Base-by-base conservation (phyloP, 441 rosid species). In the Gossypium davidsonii region DNA sequence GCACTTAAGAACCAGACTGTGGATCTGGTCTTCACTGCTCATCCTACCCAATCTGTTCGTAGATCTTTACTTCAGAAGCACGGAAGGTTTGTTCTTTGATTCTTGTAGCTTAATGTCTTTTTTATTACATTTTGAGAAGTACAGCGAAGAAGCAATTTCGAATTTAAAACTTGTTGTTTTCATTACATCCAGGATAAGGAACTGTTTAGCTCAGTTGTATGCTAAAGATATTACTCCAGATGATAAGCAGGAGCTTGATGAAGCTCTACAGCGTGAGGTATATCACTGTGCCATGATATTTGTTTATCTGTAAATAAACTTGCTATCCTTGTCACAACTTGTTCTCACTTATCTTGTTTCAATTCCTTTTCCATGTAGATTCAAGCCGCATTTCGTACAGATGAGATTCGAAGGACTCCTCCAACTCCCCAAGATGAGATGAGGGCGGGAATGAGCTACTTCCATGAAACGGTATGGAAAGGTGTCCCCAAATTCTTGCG, bases 331-430 rank as follows among this genome's bases (percentile, higher is more conserved):
- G 3, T 44, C 9, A 5, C 28, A 2, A 17, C 42, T 10, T 65
- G 3, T 17, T 48, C 14, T 58, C 8, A 0, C 23, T 74, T 20
- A 10, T 46, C 71, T 60, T 67, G 65, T 28, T 17, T 34, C 3
- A 3, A 21, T 39, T 62, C 46, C 20, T 42, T 23, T n/a, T 57
- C 46, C 11, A 21, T 79, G 60, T 71, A 94, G 99, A 92, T 94
- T 80, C 99, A 94, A 92, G 99, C 99, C 61, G 99, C 98, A 56
- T 94, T 92, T 73, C 93, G 99, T 23, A 94, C 99, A 1, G 98
- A 94, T 83, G 99, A 94, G 77, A 94, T 94, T 52, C 89, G 90
- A 64, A 90, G 99, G 82, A 92, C 94, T 18, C 93, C 97, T 65
- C 99, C 97, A 0, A 87, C 98, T 34, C 98, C 99, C 6, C 99